Evolutionary conservation across 139 green algal genomes (phyloP), one percentile per base, ranked within the genome.

Genomic region (Coccomyxa sp.): DNA sequence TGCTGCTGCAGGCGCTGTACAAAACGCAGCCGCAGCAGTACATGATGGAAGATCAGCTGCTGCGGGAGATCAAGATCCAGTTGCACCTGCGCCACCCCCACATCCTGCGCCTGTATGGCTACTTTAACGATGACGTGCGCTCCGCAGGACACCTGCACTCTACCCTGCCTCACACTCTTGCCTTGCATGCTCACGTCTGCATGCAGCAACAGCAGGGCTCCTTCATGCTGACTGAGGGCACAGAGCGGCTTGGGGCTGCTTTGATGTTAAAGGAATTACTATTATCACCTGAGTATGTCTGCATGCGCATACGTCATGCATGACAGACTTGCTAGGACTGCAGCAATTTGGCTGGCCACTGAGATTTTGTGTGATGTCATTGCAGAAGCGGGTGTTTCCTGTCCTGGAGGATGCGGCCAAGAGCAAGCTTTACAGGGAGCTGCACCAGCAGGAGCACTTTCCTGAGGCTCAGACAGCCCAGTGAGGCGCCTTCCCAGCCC

Each of bases 31-130:
- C 99, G 41, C 89, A 96, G 81, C 81, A 94, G 73, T 95, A 88
- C 24, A 95, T 97, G 75, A 94, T 99, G 36, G 95, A 99, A 91
- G 96, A 99, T 86, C 97, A 99, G 88, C 87, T 99, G 64, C 84
- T 94, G 16, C 86, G 96, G 4, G 97, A 99, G 82, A 95, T 99
- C 39, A 96, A 99, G 88, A 99, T 99, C 75, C 97, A 99, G 88
- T 93, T 88, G 3, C 95, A 99, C 89, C 87, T 99, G 77, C 86
- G 95, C 6, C 97, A 99, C 82, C 91, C 93, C 54, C 98, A 99
- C 89, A 99, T 99, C 79, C 90, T 99, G 68, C 88, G 96, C 16
- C 84, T 99, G 39, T 99, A 95, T 72, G 96, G 96, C 69, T 99
- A 98, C 85, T 99, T 99, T 75, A 95, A 98, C 72, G 94, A 98